Percentiles rank a stretch among this genome's conserved stretches.
phyloP scores from a whole-genome alignment of 2,329 filamentous ascomycete genomes.

The Fusarium bulbicola region DNA sequence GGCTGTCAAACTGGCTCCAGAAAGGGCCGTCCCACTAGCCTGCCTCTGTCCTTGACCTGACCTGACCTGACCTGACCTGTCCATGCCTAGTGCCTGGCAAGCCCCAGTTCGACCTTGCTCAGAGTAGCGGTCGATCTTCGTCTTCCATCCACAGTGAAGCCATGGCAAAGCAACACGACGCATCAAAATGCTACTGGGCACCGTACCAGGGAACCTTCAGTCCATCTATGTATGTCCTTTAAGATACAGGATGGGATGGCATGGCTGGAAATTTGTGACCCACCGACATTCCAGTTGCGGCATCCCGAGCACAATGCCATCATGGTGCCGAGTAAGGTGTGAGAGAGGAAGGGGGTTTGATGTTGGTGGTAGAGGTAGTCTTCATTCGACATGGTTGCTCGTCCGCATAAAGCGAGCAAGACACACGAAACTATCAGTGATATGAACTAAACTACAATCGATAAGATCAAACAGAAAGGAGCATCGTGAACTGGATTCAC shows the following conservation, averaged over 20 bases:
- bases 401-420: conserved; percentile 19
- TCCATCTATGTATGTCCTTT: conserved; percentile 20
- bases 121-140: conserved; percentile 36
- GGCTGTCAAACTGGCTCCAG: conserved; percentile 44
- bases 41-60: conserved; percentile 27
- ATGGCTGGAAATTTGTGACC: conserved; percentile 26
- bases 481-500: background rate
- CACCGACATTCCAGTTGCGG: conserved; percentile 44
- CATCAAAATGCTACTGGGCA: conserved; percentile 9
- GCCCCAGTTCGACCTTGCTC: conserved; percentile 32
- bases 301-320: conserved; percentile 40
- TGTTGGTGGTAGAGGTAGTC: background rate
- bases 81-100: conserved; percentile 27
- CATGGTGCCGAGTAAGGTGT: conserved; percentile 25
- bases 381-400: conserved; percentile 13
- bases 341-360: conserved; percentile 6
- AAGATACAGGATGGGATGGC: conserved; percentile 24
- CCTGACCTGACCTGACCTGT: background rate
- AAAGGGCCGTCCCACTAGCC: conserved; percentile 44
- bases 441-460: conserved; percentile 7
- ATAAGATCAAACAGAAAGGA: background rate
- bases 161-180: conserved; percentile 21
- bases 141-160: conserved; percentile 17
- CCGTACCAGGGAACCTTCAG: background rate
- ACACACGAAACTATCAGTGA: conserved; percentile 6